A percentile compares a stretch with the other conserved stretches of the same genome.
Evolutionary conservation across 2,329 filamentous ascomycete genomes (phyloP).

Genomic region (Trichoderma citrinoviride): DNA sequence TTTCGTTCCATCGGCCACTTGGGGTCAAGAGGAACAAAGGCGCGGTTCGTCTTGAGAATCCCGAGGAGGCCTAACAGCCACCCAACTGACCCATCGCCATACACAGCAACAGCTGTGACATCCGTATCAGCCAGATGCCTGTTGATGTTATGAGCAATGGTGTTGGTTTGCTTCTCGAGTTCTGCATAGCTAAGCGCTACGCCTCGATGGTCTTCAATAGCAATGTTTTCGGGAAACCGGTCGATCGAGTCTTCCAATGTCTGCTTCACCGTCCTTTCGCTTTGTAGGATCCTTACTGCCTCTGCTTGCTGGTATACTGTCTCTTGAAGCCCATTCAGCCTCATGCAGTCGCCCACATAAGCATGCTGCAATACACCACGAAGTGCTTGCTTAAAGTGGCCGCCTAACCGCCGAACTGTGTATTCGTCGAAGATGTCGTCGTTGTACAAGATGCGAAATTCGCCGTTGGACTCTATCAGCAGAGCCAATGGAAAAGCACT

Average conservation of each 20-base stretch:
- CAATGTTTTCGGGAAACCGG: not conserved
- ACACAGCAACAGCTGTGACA: not conserved
- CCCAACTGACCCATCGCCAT: conserved; percentile 12
- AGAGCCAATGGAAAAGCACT: not conserved
- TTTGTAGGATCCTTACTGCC: not conserved
- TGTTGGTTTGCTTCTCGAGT: not conserved
- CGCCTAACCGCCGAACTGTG: not conserved
- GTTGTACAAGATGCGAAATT: not conserved
- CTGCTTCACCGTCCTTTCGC: not conserved
- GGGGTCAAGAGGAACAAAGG: conserved; percentile 17
- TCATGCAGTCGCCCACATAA: conserved; percentile 1
- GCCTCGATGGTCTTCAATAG: not conserved
- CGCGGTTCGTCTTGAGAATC: conserved; percentile 6
- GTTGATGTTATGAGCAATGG: not conserved
- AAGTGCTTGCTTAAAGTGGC: conserved; percentile 15
- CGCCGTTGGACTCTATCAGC: not conserved
- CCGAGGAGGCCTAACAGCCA: conserved; percentile 17
- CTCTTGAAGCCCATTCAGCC: not conserved
- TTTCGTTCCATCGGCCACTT: conserved; percentile 18
- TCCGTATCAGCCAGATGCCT: not conserved
- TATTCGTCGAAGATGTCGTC: not conserved
- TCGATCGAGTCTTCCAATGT: not conserved
- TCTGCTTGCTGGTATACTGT: not conserved
- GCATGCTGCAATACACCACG: not conserved
- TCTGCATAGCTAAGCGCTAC: not conserved